Base-by-base conservation (phyloP, 192 early-diverging fungal genomes). In the Coemansia sp. region DNA sequence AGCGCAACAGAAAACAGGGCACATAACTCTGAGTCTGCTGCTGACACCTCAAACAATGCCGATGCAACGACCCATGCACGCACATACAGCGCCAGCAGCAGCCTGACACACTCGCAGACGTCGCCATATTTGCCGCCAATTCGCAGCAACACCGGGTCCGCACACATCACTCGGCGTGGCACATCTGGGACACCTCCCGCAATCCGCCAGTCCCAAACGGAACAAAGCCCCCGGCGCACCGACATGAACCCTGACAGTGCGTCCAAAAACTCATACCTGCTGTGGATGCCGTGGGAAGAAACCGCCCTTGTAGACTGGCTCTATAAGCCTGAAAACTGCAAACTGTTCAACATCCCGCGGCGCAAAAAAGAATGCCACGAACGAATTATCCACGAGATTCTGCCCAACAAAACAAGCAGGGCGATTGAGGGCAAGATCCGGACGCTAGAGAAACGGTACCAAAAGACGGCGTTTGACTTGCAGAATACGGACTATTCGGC, bases 301-400 rank as follows among this genome's bases (percentile, higher is more conserved):
- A 62, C 57, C 3, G 63, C 68, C 8, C 66, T 79, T 28, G 58
- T 71, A 4, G 72, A 70, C 68, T 79, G 77, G 77, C 77, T 79
- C 25, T 71, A 58, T 36, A 71, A 74, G 61, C 77, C 77, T 2
- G 62, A 20, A 6, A 79, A 79, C 65, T 64, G 77, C 58, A 70
- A 67, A 54, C 64, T 79, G 49, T 79, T 79, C 42, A 73, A 79
- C 55, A 67, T 64, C 44, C 77, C 77, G 31, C 64, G 77, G 31
- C 71, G 77, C 58, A 79, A 79, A 44, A 79, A 79, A 51, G 77
- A 79, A 14, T 79, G 77, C 53, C 77, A 79, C 24, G 77, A 79
- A 62, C 67, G 68, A 31, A 79, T 79, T 23, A 79, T 73, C 28
- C 67, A 60, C 47, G 77, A 79, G 2, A 68, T 79, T 4, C 53